These are phyloP conservation scores for Populus nigra DNA, from an alignment of 345 rosid species.

Conservation along the genomic window DNA sequence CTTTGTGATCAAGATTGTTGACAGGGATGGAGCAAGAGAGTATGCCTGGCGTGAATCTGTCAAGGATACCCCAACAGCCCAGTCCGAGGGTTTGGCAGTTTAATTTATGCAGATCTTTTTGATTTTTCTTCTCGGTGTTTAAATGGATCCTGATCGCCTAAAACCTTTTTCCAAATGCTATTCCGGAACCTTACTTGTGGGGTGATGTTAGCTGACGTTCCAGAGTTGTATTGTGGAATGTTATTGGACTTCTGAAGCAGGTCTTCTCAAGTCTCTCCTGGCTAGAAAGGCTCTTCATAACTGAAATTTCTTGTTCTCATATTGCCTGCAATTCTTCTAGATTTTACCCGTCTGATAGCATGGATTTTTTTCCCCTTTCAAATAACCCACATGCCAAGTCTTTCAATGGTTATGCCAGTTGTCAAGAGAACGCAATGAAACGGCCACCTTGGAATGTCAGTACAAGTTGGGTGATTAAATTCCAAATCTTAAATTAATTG, in stretches of 20 bases:
- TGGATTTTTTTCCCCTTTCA: not conserved
- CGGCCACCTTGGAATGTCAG: too few species aligned
- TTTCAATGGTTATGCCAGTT: not conserved
- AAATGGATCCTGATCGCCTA: not conserved
- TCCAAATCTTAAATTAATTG: too few species aligned
- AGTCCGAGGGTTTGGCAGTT: not conserved
- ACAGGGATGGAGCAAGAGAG: constrained; percentile 84
- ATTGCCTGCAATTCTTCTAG: not conserved
- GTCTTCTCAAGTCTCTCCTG: not conserved
- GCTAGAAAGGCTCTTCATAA: not conserved
- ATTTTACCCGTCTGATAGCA: not conserved
- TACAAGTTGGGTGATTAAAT: too few species aligned
- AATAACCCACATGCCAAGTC: not conserved
- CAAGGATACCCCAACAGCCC: constrained; percentile 36
- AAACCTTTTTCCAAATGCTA: not conserved
- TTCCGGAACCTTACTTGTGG: not conserved
- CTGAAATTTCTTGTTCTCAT: not conserved
- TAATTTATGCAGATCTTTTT: not conserved
- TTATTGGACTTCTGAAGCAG: not conserved
- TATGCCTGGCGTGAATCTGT: constrained; percentile 83
- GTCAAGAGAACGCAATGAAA: not conserved
- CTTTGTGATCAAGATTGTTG: constrained; percentile 93
- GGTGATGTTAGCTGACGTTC: not conserved
- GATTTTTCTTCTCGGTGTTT: not conserved
- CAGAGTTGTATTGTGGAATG: not conserved